Evolutionary conservation across 73 alveolate genomes (phyloP).

Genomic region (Blepharisma stoltei): DNA sequence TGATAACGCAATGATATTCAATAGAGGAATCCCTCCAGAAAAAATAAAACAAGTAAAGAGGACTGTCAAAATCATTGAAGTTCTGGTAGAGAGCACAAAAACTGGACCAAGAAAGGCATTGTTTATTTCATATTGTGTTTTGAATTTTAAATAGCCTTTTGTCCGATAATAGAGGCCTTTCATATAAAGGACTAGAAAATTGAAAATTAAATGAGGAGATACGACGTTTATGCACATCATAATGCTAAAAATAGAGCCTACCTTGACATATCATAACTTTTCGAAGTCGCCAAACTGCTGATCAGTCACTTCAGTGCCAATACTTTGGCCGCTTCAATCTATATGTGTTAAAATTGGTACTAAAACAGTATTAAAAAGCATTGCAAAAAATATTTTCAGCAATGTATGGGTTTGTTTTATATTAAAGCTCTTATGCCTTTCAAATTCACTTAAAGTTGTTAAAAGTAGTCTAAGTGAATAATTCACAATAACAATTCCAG

Average conservation of each 20-base stretch:
- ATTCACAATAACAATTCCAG: slow-evolving; percentile 1
- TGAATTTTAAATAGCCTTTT: not conserved
- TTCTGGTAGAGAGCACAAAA: not conserved
- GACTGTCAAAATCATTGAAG: not conserved
- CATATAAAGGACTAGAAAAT: not conserved
- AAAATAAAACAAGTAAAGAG: not conserved
- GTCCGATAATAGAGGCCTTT: not conserved
- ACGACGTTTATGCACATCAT: not conserved
- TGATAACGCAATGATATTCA: not conserved
- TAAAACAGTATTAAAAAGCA: slow-evolving; percentile 5
- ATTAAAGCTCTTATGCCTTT: not conserved
- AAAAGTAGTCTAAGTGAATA: not conserved
- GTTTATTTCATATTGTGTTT: slow-evolving; percentile 3
- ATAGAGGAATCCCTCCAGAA: not conserved
- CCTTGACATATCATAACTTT: slow-evolving; percentile 8
- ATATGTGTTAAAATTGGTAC: not conserved
- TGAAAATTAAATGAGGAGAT: not conserved
- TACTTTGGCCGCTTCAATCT: too few relatives aligned
- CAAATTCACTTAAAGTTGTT: not conserved
- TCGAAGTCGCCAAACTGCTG: not conserved
- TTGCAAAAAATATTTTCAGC: slow-evolving; percentile 18
- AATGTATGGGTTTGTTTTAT: not conserved
- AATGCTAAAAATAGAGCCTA: not conserved
- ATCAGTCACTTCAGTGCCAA: not conserved
- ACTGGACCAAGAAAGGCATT: not conserved